Conservation (phyloP, 192 early-diverging fungal genomes). For the Umbelopsis ramanniana region DNA sequence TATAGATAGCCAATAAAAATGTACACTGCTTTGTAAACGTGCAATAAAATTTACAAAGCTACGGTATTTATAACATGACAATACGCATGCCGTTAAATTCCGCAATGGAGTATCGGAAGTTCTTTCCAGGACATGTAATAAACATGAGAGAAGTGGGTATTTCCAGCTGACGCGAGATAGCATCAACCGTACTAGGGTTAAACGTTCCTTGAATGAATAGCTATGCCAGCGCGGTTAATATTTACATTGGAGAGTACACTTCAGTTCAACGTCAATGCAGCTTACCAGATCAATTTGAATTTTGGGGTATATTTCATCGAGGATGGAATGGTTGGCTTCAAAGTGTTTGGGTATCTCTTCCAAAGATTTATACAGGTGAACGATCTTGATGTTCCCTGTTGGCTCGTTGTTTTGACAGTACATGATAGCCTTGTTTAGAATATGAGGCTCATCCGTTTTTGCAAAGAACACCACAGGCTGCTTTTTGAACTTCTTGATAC, state of each 20-base stretch:
- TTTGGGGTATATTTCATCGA: conserved; percentile 59
- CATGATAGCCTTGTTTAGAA: conserved; percentile 59
- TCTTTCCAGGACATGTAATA: conserved; percentile 42
- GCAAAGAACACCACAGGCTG: conserved; percentile 59
- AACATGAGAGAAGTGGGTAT: conserved; percentile 50
- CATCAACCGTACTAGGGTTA: conserved; percentile 45
- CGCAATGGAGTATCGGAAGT: conserved; percentile 41
- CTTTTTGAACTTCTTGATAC: conserved; percentile 41
- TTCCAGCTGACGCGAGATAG: conserved; percentile 43
- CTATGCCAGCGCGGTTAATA: not conserved
- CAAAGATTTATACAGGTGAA: conserved; percentile 52
- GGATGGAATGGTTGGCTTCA: conserved; percentile 55
- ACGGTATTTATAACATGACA: conserved; percentile 43
- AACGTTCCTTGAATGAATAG: conserved; percentile 49
- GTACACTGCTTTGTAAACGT: not conserved
- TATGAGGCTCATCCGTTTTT: conserved; percentile 59
- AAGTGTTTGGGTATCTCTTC: conserved; percentile 54
- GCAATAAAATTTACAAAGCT: too few species aligned
- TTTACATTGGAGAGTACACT: not conserved
- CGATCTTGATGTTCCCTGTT: conserved; percentile 49
- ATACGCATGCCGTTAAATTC: conserved; percentile 51
- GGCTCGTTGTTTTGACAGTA: conserved; percentile 56
- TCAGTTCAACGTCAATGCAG: not conserved
- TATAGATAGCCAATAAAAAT: not conserved
- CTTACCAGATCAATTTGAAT: conserved; percentile 50